Base-by-base conservation (phyloP, 306 rosid species). In the Adenanthera pavonina region DNA sequence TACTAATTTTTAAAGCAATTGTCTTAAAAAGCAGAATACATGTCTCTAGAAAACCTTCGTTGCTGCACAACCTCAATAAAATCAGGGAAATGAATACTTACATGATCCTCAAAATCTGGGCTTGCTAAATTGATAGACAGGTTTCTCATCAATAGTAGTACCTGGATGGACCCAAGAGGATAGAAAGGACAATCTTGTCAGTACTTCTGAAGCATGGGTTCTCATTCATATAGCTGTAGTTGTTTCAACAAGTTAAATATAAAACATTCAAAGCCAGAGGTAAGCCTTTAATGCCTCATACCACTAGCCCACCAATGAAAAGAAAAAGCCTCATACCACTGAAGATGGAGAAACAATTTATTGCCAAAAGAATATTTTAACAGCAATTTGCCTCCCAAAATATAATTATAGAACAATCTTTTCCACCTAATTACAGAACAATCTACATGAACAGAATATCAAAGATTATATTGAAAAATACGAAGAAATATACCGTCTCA, bases 91-190 rank as follows among this genome's bases (percentile, higher is more conserved):
- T 3, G 61, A 76, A 85, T 61, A 88, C 97, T 89, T 86, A 96
- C 99, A 74, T 93, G 98, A 82, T 93, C 94, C 88, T 93, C 97
- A 59, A 96, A 96, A 61, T 90, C 97, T 0, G 98, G 99, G 84
- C 96, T 91, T 16, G 87, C 73, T 82, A 96, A 87, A 87, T 96
- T 96, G 86, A 92, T 89, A 69, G 99, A 91, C 68, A 96, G 85
- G 82, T 96, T 93, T 86, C 99, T 91, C 98, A 93, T 93, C 92
- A 96, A 87, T 77, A 96, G 79, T 66, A 96, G 88, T 78, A 96
- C 99, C 99, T 96, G 80, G 9, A 88, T 13, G 61, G 70, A 76
- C 69, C 48, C 62, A 87, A 74, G 54, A 60, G 57, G 65, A 81
- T 25, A 40, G 38, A 69, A 52, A 69, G 48, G 47, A 64, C 43